phyloP scores from a whole-genome alignment of 768 basidiomycete species.

The Pulveroboletus sp. region DNA sequence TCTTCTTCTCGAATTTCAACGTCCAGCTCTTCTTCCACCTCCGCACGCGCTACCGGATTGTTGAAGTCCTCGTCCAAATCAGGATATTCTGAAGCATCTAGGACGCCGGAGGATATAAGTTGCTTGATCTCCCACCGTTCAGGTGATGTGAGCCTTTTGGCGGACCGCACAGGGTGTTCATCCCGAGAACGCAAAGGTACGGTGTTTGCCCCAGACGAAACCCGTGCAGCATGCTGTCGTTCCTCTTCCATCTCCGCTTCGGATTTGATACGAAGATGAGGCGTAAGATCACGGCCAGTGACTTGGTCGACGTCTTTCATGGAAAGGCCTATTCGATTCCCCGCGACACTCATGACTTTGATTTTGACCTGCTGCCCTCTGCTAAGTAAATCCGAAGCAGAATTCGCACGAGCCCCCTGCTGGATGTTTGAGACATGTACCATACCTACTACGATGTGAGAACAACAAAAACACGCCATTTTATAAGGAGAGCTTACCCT shows the following conservation, averaged over 20 bases:
- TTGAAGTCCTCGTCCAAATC: slow-evolving; percentile 84
- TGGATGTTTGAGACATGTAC: slow-evolving; percentile 95
- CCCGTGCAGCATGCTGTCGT: slow-evolving; percentile 51
- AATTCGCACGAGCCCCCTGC: slow-evolving; percentile 76
- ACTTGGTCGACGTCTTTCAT: slow-evolving; percentile 98
- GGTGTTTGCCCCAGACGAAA: slow-evolving; percentile 81
- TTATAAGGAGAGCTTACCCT: slow-evolving; percentile 57
- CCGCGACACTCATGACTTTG: slow-evolving; percentile 93
- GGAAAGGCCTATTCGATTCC: slow-evolving; percentile 75
- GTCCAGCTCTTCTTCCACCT: slow-evolving; percentile 94
- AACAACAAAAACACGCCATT: background rate
- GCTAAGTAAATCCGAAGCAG: slow-evolving; percentile 80
- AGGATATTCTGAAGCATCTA: slow-evolving; percentile 90
- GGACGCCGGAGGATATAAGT: slow-evolving; percentile 90
- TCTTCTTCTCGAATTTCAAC: slow-evolving; percentile 97
- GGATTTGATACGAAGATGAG: slow-evolving; percentile 90
- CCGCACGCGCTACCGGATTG: slow-evolving; percentile 71
- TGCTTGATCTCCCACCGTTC: slow-evolving; percentile 99
- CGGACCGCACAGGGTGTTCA: slow-evolving; percentile 57
- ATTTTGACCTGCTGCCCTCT: slow-evolving; percentile 87
- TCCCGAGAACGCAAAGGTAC: slow-evolving; percentile 64
- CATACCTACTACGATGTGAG: slow-evolving; percentile 61
- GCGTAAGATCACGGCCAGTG: slow-evolving; percentile 87
- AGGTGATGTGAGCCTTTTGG: slow-evolving; percentile 89
- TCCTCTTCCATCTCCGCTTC: slow-evolving; percentile 92